Percentiles rank a stretch among this genome's conserved stretches.
Evolutionary conservation across 768 basidiomycete species (phyloP).

Genomic region (Kwoniella newhampshirensis): DNA sequence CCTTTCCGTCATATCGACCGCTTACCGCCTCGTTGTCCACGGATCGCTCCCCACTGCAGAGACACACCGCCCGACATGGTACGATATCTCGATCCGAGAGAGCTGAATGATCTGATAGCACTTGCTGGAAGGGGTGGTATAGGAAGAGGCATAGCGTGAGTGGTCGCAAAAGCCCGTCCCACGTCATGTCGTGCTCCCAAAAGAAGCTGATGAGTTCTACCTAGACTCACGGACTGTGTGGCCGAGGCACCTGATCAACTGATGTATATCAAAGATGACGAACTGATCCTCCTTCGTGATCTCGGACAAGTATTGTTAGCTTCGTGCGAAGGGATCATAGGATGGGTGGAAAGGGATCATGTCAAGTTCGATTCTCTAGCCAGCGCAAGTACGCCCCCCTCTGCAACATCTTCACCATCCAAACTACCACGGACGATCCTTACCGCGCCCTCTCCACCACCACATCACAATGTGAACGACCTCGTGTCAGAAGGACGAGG

Average conservation of each 20-base stretch:
- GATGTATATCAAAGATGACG: conserved; percentile 45
- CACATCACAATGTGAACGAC: neutral
- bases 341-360: conserved; percentile 39
- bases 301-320: conserved; percentile 32
- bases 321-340: conserved; percentile 45
- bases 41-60: too few species aligned
- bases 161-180: neutral
- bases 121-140: conserved; percentile 42
- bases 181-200: neutral
- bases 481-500: neutral
- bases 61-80: too few species aligned
- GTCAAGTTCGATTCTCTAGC: conserved; percentile 25
- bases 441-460: conserved; percentile 37
- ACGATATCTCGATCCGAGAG: conserved; percentile 37
- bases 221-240: conserved; percentile 38
- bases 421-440: conserved; percentile 23
- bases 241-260: conserved; percentile 45
- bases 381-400: conserved; percentile 10
- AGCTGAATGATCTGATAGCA: conserved; percentile 36
- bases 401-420: conserved; percentile 2
- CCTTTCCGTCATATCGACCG: too few species aligned
- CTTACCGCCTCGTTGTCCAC: neutral
- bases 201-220: neutral
- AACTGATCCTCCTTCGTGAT: conserved; percentile 41
- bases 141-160: conserved; percentile 45